phyloP scores from a whole-genome alignment of 345 rosid species.

The Trapa incisa region DNA sequence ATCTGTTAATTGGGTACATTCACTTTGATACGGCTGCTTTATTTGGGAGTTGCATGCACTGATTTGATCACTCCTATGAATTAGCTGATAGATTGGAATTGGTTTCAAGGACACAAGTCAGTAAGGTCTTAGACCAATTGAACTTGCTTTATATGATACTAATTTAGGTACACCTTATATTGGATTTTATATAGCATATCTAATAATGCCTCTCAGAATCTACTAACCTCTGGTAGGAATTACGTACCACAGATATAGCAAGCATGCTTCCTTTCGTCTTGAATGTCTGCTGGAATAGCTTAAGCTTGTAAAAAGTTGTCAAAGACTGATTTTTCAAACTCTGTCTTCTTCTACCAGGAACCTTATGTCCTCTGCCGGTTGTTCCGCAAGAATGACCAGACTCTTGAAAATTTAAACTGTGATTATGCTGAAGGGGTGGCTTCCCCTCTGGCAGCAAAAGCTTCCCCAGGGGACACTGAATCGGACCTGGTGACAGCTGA shows the following conservation, averaged over 20 bases:
- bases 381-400: conserved; percentile 26
- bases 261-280: background rate
- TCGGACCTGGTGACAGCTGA: conserved; percentile 9
- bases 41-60: background rate
- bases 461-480: conserved; percentile 19
- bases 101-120: background rate
- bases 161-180: background rate
- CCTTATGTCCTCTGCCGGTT: conserved; percentile 33
- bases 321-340: background rate
- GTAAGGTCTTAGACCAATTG: background rate
- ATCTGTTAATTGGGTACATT: background rate
- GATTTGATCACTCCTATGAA: background rate
- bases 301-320: background rate
- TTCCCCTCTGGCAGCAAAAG: conserved; percentile 15
- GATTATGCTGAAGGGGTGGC: conserved; percentile 12
- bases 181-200: background rate
- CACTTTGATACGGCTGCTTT: background rate
- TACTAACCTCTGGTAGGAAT: background rate
- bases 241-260: background rate
- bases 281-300: background rate
- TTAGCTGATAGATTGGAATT: background rate
- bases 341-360: conserved; percentile 14
- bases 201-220: background rate
- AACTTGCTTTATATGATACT: background rate
- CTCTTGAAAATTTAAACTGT: conserved; percentile 9